Conservation (phyloP, 495 filamentous ascomycete species). For the Cairneyella variabilis region DNA sequence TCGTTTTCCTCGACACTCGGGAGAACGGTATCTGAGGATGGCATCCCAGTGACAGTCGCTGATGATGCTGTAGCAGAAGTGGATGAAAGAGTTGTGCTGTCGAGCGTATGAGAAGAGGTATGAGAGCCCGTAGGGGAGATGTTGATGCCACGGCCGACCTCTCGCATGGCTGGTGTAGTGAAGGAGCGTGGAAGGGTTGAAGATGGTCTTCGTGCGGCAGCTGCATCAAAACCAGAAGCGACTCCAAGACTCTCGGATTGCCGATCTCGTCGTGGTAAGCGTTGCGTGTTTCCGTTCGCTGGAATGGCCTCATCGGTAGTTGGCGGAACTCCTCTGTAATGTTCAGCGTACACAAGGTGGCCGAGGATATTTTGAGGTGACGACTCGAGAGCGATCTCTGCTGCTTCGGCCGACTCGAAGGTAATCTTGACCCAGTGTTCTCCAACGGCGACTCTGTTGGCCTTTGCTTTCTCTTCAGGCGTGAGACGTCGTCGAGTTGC, state of each 20-base stretch:
- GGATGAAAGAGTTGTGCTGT: slow-evolving; percentile 40
- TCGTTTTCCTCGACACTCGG: slow-evolving; percentile 15
- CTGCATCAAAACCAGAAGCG: background rate
- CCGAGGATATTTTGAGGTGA: slow-evolving; percentile 77
- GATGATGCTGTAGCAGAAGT: slow-evolving; percentile 46
- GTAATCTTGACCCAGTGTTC: slow-evolving; percentile 92
- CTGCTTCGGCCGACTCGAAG: slow-evolving; percentile 76
- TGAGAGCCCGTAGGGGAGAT: slow-evolving; percentile 35
- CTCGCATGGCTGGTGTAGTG: slow-evolving; percentile 18
- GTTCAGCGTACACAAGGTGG: slow-evolving; percentile 72
- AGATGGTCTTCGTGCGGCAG: slow-evolving; percentile 11
- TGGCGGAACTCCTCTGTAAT: slow-evolving; percentile 68
- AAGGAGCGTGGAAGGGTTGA: slow-evolving; percentile 24
- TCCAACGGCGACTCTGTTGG: slow-evolving; percentile 71
- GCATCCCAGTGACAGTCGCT: slow-evolving; percentile 46
- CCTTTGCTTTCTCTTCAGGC: slow-evolving; percentile 65
- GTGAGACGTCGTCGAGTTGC: slow-evolving; percentile 57
- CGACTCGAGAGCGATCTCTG: slow-evolving; percentile 67
- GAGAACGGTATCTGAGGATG: slow-evolving; percentile 13
- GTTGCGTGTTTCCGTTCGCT: slow-evolving; percentile 10
- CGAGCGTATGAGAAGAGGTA: slow-evolving; percentile 44
- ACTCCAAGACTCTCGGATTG: slow-evolving; percentile 4
- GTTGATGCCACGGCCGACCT: slow-evolving; percentile 9
- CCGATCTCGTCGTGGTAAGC: background rate
- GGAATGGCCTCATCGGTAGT: slow-evolving; percentile 59